Base-by-base conservation (phyloP, 768 basidiomycete species). In the Macrocybe gigantea region DNA sequence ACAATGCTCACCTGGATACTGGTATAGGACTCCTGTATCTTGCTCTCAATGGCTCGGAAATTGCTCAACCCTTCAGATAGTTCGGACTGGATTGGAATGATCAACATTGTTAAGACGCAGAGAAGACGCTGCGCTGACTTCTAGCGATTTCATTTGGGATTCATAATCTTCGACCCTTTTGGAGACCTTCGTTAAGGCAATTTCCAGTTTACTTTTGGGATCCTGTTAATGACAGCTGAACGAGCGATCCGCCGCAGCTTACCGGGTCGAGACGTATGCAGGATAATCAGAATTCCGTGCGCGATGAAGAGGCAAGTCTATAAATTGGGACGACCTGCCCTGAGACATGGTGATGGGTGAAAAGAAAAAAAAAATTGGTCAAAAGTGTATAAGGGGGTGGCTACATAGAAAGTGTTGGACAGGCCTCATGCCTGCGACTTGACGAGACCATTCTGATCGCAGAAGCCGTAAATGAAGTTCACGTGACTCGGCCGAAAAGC, bases 31-130 rank as follows among this genome's bases (percentile, higher is more conserved):
- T 85, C 85, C 52, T 80, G 79, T 33, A 89, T 71, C 22, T 80
- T 74, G 51, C 76, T 75, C 53, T 89, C 84, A 51, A 89, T 81
- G 12, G 83, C 81, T 46, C 83, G 71, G 47, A 87, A 88, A 58
- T 88, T 88, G 56, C 82, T 82, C 47, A 89, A 67, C 58, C 82
- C 78, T 55, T 86, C 81, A 36, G 82, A 74, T 15, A 90, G 74
- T 59, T 77, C 79, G 44, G 73, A 72, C 86, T 88, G 56, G 1
- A n/a, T 43, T 41, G 30, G 29, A 33, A 47, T 33, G 33, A 30
- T 50, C 41, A 52, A 38, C 34, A 45, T 45, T 35, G 14, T 37
- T 43, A 15, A 30, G 32, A 44, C 13, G 31, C 30, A 44, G n/a
- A 12, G 44, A 30, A 33, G 34, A 35, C 33, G 22, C 11, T 44